phyloP scores from a whole-genome alignment of 192 early-diverging fungal species.

The Backusella macrospora region DNA sequence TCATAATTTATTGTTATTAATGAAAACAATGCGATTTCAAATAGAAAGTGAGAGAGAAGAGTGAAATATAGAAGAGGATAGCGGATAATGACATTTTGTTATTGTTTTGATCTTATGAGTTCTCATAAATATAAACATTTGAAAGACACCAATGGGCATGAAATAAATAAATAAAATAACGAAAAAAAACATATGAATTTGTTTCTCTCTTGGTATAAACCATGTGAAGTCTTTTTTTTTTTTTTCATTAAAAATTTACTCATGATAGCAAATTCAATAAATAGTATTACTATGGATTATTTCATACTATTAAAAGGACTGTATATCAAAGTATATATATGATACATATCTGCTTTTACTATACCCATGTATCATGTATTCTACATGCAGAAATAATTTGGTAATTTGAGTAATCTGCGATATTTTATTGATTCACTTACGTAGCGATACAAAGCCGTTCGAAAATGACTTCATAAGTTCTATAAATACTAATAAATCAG shows the following conservation, averaged over 20 bases:
- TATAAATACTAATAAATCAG: background rate
- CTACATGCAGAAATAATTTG: background rate
- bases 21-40: too few relatives aligned
- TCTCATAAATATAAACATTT: background rate
- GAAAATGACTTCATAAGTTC: background rate
- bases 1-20: background rate
- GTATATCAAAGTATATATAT: too few relatives aligned
- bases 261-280: too few relatives aligned
- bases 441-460: background rate
- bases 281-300: too few relatives aligned
- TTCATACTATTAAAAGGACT: too few relatives aligned
- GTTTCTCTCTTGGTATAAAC: background rate
- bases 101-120: conserved; percentile 4
- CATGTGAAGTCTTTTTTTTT: background rate
- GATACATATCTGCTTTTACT: too few relatives aligned
- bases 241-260: too few relatives aligned
- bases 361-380: too few relatives aligned
- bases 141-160: background rate
- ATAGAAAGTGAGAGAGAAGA: background rate
- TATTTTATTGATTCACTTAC: background rate
- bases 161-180: background rate
- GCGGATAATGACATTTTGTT: background rate
- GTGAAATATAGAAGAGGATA: background rate
- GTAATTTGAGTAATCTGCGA: background rate
- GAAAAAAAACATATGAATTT: background rate